phyloP scores from a whole-genome alignment of 73 alveolate species.

The Paramecium primaurelia region DNA sequence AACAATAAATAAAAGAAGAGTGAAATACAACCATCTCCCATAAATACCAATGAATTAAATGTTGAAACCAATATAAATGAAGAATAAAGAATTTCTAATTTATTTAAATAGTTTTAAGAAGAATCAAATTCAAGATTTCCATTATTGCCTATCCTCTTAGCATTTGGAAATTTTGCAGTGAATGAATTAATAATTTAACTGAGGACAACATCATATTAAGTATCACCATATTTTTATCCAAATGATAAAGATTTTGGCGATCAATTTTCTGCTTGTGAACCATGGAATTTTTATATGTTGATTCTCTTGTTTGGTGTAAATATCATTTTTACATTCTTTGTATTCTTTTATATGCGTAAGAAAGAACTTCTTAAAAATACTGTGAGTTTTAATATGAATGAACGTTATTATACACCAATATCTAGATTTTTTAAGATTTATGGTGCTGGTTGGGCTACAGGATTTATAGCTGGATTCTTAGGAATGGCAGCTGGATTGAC shows the following conservation, averaged over 20 bases:
- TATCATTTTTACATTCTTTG: neutral
- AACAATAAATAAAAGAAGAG: neutral
- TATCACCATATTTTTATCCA: neutral
- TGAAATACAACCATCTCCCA: neutral
- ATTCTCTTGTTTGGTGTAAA: neutral
- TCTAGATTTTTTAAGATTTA: neutral
- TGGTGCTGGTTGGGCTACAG: neutral
- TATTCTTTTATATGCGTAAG: neutral
- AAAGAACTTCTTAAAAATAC: neutral
- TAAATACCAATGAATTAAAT: neutral
- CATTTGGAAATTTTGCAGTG: neutral
- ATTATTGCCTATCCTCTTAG: neutral
- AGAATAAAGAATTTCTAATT: neutral
- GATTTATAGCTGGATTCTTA: slow-evolving; percentile 4
- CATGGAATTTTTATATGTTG: neutral
- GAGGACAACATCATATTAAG: neutral
- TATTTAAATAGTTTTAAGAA: neutral
- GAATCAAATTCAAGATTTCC: neutral
- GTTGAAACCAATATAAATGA: neutral
- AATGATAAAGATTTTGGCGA: neutral
- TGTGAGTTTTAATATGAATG: neutral
- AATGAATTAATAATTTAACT: neutral
- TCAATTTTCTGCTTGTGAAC: neutral
- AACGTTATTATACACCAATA: neutral
- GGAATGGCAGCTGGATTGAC: slow-evolving; percentile 37